Base-by-base conservation (phyloP, 768 basidiomycete species). In the Tulasnella sp. region DNA sequence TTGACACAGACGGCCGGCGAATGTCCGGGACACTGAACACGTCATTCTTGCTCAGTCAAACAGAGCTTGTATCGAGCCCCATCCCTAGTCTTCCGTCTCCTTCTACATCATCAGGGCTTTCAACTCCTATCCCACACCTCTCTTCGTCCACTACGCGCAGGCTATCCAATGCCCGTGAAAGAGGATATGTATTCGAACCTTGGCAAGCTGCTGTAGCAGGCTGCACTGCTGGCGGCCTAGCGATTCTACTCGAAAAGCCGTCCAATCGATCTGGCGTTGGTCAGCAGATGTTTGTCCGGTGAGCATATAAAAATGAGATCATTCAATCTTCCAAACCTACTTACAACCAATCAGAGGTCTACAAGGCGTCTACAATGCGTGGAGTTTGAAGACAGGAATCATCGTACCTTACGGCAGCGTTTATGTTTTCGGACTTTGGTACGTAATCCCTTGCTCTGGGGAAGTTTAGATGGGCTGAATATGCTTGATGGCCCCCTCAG, bases 231-330 rank as follows among this genome's bases (percentile, higher is more conserved):
- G 56, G 44, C 21, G 81, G 79, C 1, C 60, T 85, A 2, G 83
- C 83, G 1, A 80, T 94, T 44, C 74, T 84, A 67, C 89, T 84
- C 68, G 91, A 92, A 73, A 88, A 80, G 68, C 75, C 73, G 62
- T 76, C 76, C 2, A 70, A 86, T 34, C 74, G 87, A 59, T 71
- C 75, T 15, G 78, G 79, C 17, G 85, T 92, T 62, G 85, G 85
- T 0, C 90, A 93, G 65, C 92, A 93, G 70, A 68, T 92, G 65
- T 89, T 94, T 71, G 91, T 94, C 53, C 80, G 91, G 89, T 83
- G 59, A 51, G 82, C 73, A 21, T 22, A n/a, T 44, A n/a, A n/a
- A n/a, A n/a, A n/a, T n/a, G n/a, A n/a, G n/a, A 15, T n/a, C 49
- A 34, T 12, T n/a, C 27, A 27, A 27, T 51, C 52, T 11, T n/a